Conservation (phyloP, 1,284 basidiomycete species). For the Boletus smithii region DNA sequence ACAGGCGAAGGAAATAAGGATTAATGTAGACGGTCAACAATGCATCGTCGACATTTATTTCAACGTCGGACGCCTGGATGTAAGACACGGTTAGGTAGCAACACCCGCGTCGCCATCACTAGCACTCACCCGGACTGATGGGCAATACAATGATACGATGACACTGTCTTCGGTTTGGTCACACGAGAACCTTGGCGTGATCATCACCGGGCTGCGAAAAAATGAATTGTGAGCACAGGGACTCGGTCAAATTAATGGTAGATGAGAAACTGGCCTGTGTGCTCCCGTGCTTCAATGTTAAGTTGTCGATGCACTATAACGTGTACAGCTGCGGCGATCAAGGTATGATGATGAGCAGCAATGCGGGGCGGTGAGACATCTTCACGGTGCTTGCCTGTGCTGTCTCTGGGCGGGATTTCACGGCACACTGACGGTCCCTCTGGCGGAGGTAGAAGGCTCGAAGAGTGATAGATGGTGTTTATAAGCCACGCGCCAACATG, state of each 20-base stretch:
- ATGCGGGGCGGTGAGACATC: not conserved
- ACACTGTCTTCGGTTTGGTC: constrained; percentile 61
- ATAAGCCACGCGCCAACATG: not conserved
- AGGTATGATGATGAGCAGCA: constrained; percentile 1
- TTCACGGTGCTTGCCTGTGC: not conserved
- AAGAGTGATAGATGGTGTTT: not conserved
- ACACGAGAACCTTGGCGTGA: constrained; percentile 77
- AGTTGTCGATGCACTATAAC: not conserved
- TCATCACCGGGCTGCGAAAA: constrained; percentile 45
- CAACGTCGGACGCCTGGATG: constrained; percentile 69
- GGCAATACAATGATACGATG: constrained; percentile 66
- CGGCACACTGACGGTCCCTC: not conserved
- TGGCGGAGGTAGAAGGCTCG: constrained; percentile 3
- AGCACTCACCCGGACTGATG: constrained; percentile 67
- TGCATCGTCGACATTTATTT: constrained; percentile 70
- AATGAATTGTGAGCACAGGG: constrained; percentile 1
- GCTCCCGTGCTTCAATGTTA: not conserved
- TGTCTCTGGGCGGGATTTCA: not conserved
- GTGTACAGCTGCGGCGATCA: constrained; percentile 3
- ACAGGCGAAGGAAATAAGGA: constrained; percentile 77
- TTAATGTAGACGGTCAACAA: constrained; percentile 73
- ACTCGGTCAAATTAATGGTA: not conserved
- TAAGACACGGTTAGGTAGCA: constrained; percentile 17
- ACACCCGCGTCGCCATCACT: constrained; percentile 8
- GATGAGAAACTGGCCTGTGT: not conserved